Percentiles rank a stretch among this genome's conserved stretches.
Evolutionary conservation across 202 grass and related monocot species (phyloP).

Genomic region (Digitaria exilis): DNA sequence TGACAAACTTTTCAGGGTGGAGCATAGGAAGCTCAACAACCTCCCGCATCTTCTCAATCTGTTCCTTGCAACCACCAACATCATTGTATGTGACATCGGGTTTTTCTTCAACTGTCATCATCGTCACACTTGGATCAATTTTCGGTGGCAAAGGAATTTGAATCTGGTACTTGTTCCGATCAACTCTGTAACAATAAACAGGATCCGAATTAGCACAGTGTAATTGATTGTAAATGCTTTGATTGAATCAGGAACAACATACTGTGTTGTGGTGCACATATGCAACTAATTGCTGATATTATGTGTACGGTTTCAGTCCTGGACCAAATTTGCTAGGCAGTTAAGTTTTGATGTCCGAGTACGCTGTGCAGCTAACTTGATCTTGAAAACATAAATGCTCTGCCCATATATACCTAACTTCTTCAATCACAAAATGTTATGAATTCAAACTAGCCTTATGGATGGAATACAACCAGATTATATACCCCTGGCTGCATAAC

Average conservation of each 20-base stretch:
- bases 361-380: neutral
- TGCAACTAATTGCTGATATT: neutral
- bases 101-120: slow-evolving; percentile 98
- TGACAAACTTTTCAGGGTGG: slow-evolving; percentile 99
- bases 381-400: neutral
- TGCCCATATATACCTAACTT: neutral
- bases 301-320: neutral
- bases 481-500: neutral
- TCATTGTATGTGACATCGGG: slow-evolving; percentile 97
- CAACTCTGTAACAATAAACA: slow-evolving; percentile 63
- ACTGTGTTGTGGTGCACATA: neutral
- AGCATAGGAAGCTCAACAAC: slow-evolving; percentile 98
- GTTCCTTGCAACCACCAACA: slow-evolving; percentile 93
- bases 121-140: slow-evolving; percentile 95
- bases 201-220: slow-evolving; percentile 2
- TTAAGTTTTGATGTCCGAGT: neutral
- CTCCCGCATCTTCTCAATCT: slow-evolving; percentile 98
- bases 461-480: neutral
- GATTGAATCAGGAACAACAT: slow-evolving; percentile 1
- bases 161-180: slow-evolving; percentile 97
- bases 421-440: neutral
- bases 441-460: neutral
- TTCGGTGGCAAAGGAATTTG: slow-evolving; percentile 93
- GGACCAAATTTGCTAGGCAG: neutral
- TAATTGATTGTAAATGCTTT: neutral